Evolutionary conservation across 2,329 filamentous ascomycete genomes (phyloP), one percentile per base, ranked within the genome.

Genomic region (Penicillium concentricum): DNA sequence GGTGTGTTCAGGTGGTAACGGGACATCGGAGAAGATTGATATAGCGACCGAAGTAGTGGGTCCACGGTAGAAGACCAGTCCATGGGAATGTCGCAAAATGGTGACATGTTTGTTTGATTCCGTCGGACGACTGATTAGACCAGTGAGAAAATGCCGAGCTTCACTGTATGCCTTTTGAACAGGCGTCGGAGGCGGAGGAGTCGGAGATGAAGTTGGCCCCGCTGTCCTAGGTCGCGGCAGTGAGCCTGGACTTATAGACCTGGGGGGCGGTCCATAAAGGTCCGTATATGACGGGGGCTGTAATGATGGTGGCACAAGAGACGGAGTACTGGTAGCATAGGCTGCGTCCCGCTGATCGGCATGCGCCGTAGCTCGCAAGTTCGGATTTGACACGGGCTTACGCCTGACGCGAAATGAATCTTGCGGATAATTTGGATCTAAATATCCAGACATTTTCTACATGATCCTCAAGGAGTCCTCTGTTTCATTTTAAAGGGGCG

Each of bases 71-170:
- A 86, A 86, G 12, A 90, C 79, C 1, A 90, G 66, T 0, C 82
- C 82, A 28, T 82, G 74, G 0, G 86, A 88, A 67, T 90, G 87
- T 0, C 87, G 84, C 24, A 90, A 78, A 54, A 90, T 84, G 44
- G 82, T 87, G 69, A 82, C 84, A 72, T 89, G 85, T 56, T 82
- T 85, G 3, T 81, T 88, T 0, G 85, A 87, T 66, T 88, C 86
- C 20, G 78, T 81, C 0, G 87, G 85, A 55, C 85, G 86, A 16
- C 78, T 79, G 51, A 90, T 78, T 22, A 90, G 77, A 0, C 87
- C 87, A 3, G 84, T 84, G 2, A 87, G 84, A 58, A 89, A 85
- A 68, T 88, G 84, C 35, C 84, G 79, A 0, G 85, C 85, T 64
- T 89, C 86, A 18, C 69, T 67, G 45, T 72, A 74, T 47, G 71